phyloP scores from a whole-genome alignment of 2,329 filamentous ascomycete genomes.

The Scopulariopsis brevicaulis region DNA sequence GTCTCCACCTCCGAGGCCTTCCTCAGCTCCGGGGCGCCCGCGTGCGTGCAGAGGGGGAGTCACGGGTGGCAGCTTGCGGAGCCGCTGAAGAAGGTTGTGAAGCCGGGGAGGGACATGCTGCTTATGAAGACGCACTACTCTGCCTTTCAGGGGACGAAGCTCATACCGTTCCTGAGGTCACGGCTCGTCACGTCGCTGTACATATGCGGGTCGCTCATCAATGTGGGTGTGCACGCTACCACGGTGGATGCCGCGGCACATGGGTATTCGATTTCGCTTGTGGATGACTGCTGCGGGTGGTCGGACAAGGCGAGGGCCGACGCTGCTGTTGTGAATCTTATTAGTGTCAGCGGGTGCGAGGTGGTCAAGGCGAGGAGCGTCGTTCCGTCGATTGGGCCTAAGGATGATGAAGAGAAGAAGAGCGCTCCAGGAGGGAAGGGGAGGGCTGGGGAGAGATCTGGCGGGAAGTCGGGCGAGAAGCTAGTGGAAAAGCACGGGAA shows the following conservation, averaged over 20 bases:
- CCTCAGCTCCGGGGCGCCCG: constrained; percentile 26
- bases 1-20: constrained; percentile 31
- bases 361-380: constrained; percentile 18
- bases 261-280: constrained; percentile 73
- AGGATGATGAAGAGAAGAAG: constrained; percentile 9
- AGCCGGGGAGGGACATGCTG: constrained; percentile 34
- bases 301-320: constrained; percentile 58
- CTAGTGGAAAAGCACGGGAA: too few species aligned
- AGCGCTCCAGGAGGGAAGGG: neutral
- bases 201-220: constrained; percentile 76
- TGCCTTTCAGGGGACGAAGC: constrained; percentile 63
- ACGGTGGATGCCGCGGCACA: constrained; percentile 82
- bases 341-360: constrained; percentile 63
- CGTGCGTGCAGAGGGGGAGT: constrained; percentile 31
- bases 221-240: constrained; percentile 83
- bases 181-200: constrained; percentile 82
- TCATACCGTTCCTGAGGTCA: constrained; percentile 70
- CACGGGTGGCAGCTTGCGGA: constrained; percentile 32
- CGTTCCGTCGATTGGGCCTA: neutral
- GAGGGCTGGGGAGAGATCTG: too few species aligned
- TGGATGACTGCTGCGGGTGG: constrained; percentile 84
- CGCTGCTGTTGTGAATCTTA: constrained; percentile 58
- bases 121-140: constrained; percentile 75
- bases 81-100: constrained; percentile 28
- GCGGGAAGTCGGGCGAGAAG: constrained; percentile 6